Evolutionary conservation across 1,139 yeast species (phyloP).

Genomic region (Candida anutae): DNA sequence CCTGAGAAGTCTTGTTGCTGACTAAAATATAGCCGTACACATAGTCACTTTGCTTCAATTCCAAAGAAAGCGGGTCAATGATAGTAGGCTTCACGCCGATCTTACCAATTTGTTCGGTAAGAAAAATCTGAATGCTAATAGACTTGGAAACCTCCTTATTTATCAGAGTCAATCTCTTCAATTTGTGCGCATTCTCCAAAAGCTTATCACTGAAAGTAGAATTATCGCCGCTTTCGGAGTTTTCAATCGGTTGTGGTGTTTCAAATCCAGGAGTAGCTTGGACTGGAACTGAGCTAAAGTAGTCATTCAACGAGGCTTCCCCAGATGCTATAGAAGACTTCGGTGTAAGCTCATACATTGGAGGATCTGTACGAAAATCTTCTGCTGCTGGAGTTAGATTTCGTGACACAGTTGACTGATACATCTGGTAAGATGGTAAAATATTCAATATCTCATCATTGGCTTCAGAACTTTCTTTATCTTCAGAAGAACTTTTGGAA

Average conservation of each 20-base stretch:
- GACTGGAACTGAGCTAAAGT: slow-evolving; percentile 12
- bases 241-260: slow-evolving; percentile 1
- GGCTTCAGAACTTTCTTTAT: not conserved
- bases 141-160: slow-evolving; percentile 22
- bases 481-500: slow-evolving; percentile 1
- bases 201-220: slow-evolving; percentile 22
- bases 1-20: slow-evolving; percentile 20
- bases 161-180: slow-evolving; percentile 24
- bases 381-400: slow-evolving; percentile 28
- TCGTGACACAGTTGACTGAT: slow-evolving; percentile 31
- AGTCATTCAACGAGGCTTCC: slow-evolving; percentile 9
- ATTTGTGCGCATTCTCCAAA: slow-evolving; percentile 28
- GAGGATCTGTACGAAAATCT: slow-evolving; percentile 26
- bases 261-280: slow-evolving; percentile 15
- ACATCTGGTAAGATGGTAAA: slow-evolving; percentile 37
- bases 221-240: slow-evolving; percentile 3
- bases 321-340: slow-evolving; percentile 12
- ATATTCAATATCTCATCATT: slow-evolving; percentile 20
- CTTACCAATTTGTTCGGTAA: slow-evolving; percentile 26
- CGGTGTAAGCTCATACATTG: slow-evolving; percentile 26
- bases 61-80: slow-evolving; percentile 22
- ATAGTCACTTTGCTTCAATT: slow-evolving; percentile 32
- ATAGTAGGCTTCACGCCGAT: slow-evolving; percentile 22
- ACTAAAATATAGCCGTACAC: slow-evolving; percentile 33
- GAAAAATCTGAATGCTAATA: slow-evolving; percentile 19